Percentiles rank a stretch among this genome's conserved stretches.
Conservation (phyloP, 805 yeast genomes). For the Wickerhamiella kazuoi region DNA sequence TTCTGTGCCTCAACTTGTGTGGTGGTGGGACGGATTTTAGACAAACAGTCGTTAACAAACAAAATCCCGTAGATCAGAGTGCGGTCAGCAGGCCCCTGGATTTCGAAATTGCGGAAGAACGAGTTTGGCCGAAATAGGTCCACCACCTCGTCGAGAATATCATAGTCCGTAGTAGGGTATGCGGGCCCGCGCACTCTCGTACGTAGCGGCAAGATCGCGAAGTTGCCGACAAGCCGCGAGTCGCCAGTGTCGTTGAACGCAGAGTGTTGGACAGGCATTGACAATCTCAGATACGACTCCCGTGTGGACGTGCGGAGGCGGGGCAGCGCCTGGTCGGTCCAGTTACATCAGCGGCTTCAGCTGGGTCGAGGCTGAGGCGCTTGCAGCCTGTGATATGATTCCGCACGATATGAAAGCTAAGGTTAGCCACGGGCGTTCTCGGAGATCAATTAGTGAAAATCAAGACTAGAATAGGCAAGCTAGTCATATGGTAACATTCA, state of each 20-base stretch:
- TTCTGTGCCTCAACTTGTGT: conserved; percentile 26
- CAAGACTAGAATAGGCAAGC: too few species aligned
- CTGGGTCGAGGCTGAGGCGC: too few species aligned
- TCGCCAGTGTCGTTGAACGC: conserved; percentile 15
- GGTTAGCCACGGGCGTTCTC: too few species aligned
- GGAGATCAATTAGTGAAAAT: too few species aligned
- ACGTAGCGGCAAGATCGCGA: conserved; percentile 68
- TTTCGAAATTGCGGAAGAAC: conserved; percentile 91
- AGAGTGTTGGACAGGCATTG: conserved; percentile 19
- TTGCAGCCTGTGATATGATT: too few species aligned
- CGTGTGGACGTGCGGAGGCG: too few species aligned
- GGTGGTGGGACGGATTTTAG: conserved; percentile 33
- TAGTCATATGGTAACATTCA: neutral
- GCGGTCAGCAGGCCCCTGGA: conserved; percentile 88
- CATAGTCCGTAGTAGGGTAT: conserved; percentile 63
- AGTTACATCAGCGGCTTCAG: too few species aligned
- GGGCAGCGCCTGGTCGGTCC: too few species aligned
- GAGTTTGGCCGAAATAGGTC: conserved; percentile 92
- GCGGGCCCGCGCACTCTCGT: conserved; percentile 85
- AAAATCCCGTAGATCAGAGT: conserved; percentile 84
- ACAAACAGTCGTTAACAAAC: conserved; percentile 70
- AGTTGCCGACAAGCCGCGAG: conserved; percentile 45
- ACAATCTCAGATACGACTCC: too few species aligned
- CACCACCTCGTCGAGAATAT: conserved; percentile 76
- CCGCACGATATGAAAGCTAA: too few species aligned